A percentile compares a stretch with the other conserved stretches of the same genome.
phyloP scores from a whole-genome alignment of 2,329 filamentous ascomycete genomes.

The Aspergillus texensis region DNA sequence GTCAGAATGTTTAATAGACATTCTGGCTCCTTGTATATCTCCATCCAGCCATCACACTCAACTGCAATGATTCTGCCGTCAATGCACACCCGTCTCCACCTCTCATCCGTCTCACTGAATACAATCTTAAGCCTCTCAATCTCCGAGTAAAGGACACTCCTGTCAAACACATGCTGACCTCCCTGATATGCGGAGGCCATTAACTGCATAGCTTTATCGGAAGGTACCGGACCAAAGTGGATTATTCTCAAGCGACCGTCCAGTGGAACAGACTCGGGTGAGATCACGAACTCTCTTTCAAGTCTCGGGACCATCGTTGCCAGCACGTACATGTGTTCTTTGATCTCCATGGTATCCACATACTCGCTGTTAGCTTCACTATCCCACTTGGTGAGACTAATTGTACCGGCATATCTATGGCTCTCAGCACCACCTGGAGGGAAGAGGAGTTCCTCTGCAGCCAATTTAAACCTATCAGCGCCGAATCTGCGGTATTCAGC shows the following conservation, averaged over 20 bases:
- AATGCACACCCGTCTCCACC: constrained; percentile 87
- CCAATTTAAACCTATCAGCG: constrained; percentile 78
- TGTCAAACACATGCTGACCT: constrained; percentile 57
- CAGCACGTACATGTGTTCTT: constrained; percentile 74
- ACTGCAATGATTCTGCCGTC: constrained; percentile 85
- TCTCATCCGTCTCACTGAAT: constrained; percentile 60
- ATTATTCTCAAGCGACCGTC: constrained; percentile 73
- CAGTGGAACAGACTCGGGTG: constrained; percentile 69
- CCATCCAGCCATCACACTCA: constrained; percentile 70
- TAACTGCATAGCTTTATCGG: constrained; percentile 71
- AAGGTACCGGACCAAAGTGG: constrained; percentile 69
- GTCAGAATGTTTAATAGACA: constrained; percentile 24
- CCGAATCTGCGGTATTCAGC: constrained; percentile 77
- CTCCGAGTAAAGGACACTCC: constrained; percentile 69
- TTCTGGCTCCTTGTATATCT: constrained; percentile 50
- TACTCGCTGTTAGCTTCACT: constrained; percentile 20
- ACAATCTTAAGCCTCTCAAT: constrained; percentile 69
- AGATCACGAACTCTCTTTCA: constrained; percentile 80
- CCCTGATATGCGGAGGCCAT: constrained; percentile 67
- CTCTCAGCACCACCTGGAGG: constrained; percentile 55
- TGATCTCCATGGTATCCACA: constrained; percentile 39
- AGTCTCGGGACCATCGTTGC: constrained; percentile 77
- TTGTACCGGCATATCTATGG: constrained; percentile 59
- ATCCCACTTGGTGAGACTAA: constrained; percentile 47
- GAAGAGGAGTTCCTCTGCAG: constrained; percentile 73